Evolutionary conservation across 2,329 filamentous ascomycete genomes (phyloP).

Genomic region (Volutella citrinella): DNA sequence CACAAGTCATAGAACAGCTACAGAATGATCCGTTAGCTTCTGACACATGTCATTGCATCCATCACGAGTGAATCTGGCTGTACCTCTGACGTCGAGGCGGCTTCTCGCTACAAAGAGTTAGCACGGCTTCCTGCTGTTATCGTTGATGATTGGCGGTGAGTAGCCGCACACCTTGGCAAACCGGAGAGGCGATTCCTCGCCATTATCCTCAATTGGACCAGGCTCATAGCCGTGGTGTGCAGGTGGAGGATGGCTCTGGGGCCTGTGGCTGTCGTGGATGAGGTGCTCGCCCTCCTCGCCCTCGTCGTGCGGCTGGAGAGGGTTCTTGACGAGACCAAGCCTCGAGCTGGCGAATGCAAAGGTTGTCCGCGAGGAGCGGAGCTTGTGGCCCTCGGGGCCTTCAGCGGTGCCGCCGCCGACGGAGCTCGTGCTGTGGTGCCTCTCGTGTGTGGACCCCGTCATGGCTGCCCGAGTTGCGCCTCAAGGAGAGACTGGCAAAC

Average conservation of each 20-base stretch:
- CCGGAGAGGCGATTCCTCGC: constrained; percentile 4
- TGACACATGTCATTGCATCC: no score
- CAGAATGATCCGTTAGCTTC: neutral
- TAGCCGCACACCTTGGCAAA: constrained; percentile 3
- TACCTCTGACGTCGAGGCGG: constrained; percentile 7
- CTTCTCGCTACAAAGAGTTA: constrained; percentile 3
- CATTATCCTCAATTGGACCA: no score
- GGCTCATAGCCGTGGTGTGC: no score
- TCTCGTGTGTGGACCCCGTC: no score
- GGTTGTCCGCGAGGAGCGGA: constrained; percentile 4
- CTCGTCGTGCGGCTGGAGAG: neutral
- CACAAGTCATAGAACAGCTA: constrained; percentile 11
- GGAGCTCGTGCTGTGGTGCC: no score
- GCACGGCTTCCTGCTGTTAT: neutral
- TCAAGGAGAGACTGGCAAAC: no score
- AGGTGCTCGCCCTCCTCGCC: constrained; percentile 3
- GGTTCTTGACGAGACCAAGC: constrained; percentile 3
- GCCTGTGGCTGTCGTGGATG: neutral
- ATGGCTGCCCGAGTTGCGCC: no score
- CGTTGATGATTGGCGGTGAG: no score
- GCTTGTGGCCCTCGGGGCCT: constrained; percentile 5
- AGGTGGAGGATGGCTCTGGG: neutral
- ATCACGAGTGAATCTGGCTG: neutral
- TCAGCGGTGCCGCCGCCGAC: no score
- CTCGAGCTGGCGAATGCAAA: constrained; percentile 6